phyloP scores from a whole-genome alignment of 2,329 filamentous ascomycete species.

The Colletotrichum tropicicola region DNA sequence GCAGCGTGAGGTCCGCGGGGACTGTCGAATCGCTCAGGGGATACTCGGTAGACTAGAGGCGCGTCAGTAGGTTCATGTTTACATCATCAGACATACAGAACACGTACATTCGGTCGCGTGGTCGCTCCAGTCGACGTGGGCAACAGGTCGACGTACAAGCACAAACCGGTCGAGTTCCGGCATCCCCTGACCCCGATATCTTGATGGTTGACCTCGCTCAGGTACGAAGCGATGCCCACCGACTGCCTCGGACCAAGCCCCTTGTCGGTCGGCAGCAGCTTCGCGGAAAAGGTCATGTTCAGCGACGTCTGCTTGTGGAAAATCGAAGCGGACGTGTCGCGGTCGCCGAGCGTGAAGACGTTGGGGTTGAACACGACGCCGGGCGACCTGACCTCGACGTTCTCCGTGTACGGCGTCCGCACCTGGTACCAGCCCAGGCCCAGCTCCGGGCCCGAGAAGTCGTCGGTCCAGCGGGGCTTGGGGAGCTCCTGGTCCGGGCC shows the following conservation, averaged over 20 bases:
- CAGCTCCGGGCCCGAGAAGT: constrained; percentile 4
- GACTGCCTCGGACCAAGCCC: constrained; percentile 33
- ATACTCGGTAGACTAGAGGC: constrained; percentile 17
- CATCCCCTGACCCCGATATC: constrained; percentile 39
- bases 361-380: constrained; percentile 42
- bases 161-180: constrained; percentile 32
- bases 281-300: constrained; percentile 41
- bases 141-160: constrained; percentile 25
- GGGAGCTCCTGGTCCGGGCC: constrained; percentile 3
- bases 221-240: constrained; percentile 37
- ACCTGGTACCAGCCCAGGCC: constrained; percentile 20
- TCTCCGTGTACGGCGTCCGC: constrained; percentile 22
- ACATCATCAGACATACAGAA: background rate
- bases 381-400: constrained; percentile 3
- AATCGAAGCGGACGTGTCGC: constrained; percentile 39
- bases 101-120: constrained; percentile 18
- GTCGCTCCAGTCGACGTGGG: constrained; percentile 8
- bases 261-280: constrained; percentile 24
- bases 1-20: constrained; percentile 23
- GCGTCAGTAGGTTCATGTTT: background rate
- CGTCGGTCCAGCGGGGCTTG: constrained; percentile 9
- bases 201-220: constrained; percentile 37
- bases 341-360: constrained; percentile 37
- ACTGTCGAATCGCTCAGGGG: constrained; percentile 21
- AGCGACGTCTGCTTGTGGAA: constrained; percentile 40